These are phyloP conservation scores for Fusarium albidum DNA, from an alignment of 2,329 filamentous ascomycete species.

Conservation along the genomic window DNA sequence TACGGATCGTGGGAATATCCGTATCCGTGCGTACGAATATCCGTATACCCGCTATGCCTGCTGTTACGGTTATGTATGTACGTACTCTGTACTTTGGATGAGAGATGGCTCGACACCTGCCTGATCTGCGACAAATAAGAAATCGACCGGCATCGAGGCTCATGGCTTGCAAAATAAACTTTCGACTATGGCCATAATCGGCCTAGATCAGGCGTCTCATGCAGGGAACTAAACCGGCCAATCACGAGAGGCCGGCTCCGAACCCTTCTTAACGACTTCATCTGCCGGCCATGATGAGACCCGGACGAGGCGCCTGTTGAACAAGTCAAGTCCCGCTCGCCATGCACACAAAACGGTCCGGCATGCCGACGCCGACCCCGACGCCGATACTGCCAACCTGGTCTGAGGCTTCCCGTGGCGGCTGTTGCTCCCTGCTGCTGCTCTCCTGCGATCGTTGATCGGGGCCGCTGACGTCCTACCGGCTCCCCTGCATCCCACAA, in stretches of 20 bases:
- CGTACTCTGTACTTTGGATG: too few species aligned
- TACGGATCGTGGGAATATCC: too few species aligned
- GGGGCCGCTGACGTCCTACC: constrained; percentile 16
- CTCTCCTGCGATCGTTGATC: constrained; percentile 15
- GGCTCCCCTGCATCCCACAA: constrained; percentile 7
- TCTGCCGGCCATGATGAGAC: constrained; percentile 21
- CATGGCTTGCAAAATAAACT: constrained; percentile 21
- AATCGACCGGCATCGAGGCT: constrained; percentile 19
- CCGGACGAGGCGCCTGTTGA: constrained; percentile 29
- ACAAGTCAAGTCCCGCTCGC: constrained; percentile 35
- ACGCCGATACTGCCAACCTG: constrained; percentile 23
- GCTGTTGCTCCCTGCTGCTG: constrained; percentile 18
- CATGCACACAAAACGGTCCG: constrained; percentile 40
- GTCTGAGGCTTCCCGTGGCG: constrained; percentile 24
- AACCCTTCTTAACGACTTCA: constrained; percentile 28
- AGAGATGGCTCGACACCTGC: constrained; percentile 14
- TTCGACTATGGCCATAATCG: constrained; percentile 23
- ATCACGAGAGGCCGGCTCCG: constrained; percentile 27
- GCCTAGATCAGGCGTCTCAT: constrained; percentile 28
- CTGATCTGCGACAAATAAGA: not conserved
- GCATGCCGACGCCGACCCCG: constrained; percentile 34
- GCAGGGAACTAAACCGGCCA: constrained; percentile 38
- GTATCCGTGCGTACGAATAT: too few species aligned
- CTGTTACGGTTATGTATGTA: too few species aligned
- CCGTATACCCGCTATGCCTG: too few species aligned